Evolutionary conservation across 495 filamentous ascomycete genomes (phyloP).

Genomic region (Stereocaulon alpinum): DNA sequence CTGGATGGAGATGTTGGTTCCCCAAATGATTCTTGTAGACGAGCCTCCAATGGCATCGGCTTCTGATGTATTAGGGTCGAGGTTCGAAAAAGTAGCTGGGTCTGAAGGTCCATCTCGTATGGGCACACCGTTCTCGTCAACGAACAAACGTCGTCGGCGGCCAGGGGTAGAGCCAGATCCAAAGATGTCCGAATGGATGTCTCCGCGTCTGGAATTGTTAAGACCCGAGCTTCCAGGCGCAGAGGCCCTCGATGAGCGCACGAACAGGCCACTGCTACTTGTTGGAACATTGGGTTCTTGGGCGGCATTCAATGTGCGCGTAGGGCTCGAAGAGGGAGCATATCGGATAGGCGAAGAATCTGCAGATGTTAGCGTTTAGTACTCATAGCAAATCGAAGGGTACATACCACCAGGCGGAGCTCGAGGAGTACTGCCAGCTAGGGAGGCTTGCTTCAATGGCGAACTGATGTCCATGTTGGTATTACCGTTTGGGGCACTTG

Average conservation of each 20-base stretch:
- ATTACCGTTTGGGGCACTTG: conserved; percentile 39
- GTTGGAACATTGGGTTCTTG: conserved; percentile 58
- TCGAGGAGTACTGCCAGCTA: conserved; percentile 65
- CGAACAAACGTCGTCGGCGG: conserved; percentile 60
- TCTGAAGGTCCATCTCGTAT: conserved; percentile 56
- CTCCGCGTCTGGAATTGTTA: conserved; percentile 55
- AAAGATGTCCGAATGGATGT: conserved; percentile 69
- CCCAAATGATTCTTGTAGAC: conserved; percentile 83
- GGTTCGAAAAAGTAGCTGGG: conserved; percentile 73
- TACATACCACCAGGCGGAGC: conserved; percentile 25
- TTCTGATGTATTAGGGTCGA: conserved; percentile 83
- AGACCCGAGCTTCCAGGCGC: conserved; percentile 37
- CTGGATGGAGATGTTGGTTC: conserved; percentile 87
- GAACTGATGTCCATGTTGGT: conserved; percentile 52
- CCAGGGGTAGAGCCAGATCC: conserved; percentile 56
- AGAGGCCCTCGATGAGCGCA: conserved; percentile 50
- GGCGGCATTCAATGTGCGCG: conserved; percentile 38
- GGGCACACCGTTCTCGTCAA: conserved; percentile 71
- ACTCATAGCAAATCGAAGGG: not conserved
- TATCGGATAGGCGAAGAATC: conserved; percentile 90
- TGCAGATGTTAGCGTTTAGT: conserved; percentile 24
- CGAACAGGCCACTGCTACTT: conserved; percentile 78
- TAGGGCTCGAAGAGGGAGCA: conserved; percentile 75
- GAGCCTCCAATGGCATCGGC: conserved; percentile 75
- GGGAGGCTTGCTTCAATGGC: conserved; percentile 50